phyloP scores from a whole-genome alignment of 2,329 filamentous ascomycete genomes.

The Proliferodiscus dingleyae region DNA sequence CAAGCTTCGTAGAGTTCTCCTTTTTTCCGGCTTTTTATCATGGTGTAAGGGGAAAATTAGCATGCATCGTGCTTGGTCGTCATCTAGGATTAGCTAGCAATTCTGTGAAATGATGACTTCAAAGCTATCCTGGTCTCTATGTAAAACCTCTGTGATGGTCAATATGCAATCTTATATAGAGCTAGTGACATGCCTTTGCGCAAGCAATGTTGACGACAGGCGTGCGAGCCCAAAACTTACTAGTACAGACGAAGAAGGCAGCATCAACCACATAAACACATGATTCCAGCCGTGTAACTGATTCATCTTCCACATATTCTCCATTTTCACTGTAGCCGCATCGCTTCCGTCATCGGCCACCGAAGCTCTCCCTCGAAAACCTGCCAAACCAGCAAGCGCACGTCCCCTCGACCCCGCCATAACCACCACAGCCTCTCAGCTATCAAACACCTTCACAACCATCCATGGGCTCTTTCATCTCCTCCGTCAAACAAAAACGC shows the following conservation, averaged over 20 bases:
- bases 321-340: neutral
- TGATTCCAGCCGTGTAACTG: too few relatives aligned
- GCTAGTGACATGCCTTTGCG: too few relatives aligned
- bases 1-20: slow-evolving; percentile 45
- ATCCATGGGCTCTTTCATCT: slow-evolving; percentile 20
- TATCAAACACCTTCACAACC: neutral
- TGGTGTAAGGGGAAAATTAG: slow-evolving; percentile 27
- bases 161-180: too few relatives aligned
- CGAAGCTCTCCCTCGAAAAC: neutral
- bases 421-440: neutral
- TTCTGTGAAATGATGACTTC: slow-evolving; percentile 23
- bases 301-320: neutral
- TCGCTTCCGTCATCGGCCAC: neutral
- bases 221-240: too few relatives aligned
- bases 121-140: too few relatives aligned
- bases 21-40: slow-evolving; percentile 24
- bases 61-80: slow-evolving; percentile 25
- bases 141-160: too few relatives aligned
- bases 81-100: slow-evolving; percentile 21
- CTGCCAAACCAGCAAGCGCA: slow-evolving; percentile 7
- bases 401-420: slow-evolving; percentile 14
- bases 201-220: too few relatives aligned
- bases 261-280: too few relatives aligned
- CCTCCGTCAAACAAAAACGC: slow-evolving; percentile 9
- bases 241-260: too few relatives aligned